phyloP scores from a whole-genome alignment of 2,329 filamentous ascomycete genomes.

The Colletotrichum paranaense region DNA sequence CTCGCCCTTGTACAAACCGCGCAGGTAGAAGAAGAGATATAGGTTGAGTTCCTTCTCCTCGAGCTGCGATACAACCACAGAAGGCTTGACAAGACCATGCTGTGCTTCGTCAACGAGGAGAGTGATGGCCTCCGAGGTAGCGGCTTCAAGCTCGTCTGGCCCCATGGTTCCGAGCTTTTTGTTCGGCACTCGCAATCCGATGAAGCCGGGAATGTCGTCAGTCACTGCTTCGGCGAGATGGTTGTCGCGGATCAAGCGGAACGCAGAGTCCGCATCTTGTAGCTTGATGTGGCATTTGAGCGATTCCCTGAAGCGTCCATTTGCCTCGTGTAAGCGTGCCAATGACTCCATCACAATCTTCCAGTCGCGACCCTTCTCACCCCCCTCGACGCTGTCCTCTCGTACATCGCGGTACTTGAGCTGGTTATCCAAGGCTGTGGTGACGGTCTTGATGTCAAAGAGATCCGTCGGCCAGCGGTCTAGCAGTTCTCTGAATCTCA shows the following conservation, averaged over 20 bases:
- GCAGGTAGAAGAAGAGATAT: conserved; percentile 93
- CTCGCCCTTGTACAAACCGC: conserved; percentile 84
- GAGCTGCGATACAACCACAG: conserved; percentile 83
- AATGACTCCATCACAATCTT: conserved; percentile 87
- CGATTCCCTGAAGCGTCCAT: conserved; percentile 84
- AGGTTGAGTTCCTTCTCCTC: conserved; percentile 73
- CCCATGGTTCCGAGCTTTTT: conserved; percentile 75
- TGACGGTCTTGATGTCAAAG: conserved; percentile 82
- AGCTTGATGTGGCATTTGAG: conserved; percentile 89
- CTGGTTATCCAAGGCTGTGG: conserved; percentile 83
- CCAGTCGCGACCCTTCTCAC: conserved; percentile 84
- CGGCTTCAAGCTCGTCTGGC: conserved; percentile 78
- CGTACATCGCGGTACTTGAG: conserved; percentile 80
- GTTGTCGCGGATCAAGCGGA: conserved; percentile 86
- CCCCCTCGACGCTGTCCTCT: conserved; percentile 81
- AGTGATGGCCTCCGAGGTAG: conserved; percentile 84
- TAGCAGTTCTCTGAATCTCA: conserved; percentile 80
- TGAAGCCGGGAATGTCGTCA: conserved; percentile 90
- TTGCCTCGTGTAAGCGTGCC: conserved; percentile 85
- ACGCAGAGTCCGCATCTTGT: conserved; percentile 90
- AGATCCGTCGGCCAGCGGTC: conserved; percentile 87
- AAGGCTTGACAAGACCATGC: conserved; percentile 84
- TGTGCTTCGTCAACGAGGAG: conserved; percentile 92
- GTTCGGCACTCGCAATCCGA: conserved; percentile 84
- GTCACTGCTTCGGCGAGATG: conserved; percentile 90